These are phyloP conservation scores for Hypsizygus ulmarius DNA, from an alignment of 1,284 basidiomycete species.

Conservation along the genomic window DNA sequence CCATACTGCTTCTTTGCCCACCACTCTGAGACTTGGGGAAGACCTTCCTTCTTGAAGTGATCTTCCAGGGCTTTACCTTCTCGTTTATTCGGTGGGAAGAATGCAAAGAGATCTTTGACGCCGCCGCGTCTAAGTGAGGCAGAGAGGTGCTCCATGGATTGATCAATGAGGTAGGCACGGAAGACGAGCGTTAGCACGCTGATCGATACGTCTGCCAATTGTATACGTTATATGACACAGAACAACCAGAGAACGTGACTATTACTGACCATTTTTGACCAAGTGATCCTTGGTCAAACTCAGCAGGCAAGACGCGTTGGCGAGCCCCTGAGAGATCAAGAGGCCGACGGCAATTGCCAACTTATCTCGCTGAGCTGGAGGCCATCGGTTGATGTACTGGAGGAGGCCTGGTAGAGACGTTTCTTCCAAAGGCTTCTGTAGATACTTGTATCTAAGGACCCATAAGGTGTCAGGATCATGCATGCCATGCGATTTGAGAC, in stretches of 20 bases:
- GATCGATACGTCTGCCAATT: conserved; percentile 64
- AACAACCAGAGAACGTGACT: conserved; percentile 2
- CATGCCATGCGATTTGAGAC: conserved; percentile 7
- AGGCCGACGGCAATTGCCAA: conserved; percentile 80
- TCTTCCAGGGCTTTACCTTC: conserved; percentile 74
- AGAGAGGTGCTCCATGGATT: conserved; percentile 85
- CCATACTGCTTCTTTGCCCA: conserved; percentile 85
- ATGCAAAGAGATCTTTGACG: conserved; percentile 81
- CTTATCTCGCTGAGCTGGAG: conserved; percentile 73
- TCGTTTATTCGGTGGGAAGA: conserved; percentile 85
- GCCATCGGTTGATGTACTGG: conserved; percentile 89
- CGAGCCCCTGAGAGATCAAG: conserved; percentile 79
- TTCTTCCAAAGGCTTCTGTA: conserved; percentile 93
- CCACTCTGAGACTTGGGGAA: conserved; percentile 85
- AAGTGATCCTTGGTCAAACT: conserved; percentile 92
- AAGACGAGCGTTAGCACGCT: conserved; percentile 79
- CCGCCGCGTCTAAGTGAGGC: conserved; percentile 76
- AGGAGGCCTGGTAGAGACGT: conserved; percentile 80
- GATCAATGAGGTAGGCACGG: conserved; percentile 75
- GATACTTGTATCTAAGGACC: conserved; percentile 86
- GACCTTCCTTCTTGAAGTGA: conserved; percentile 79
- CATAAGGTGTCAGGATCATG: conserved; percentile 14
- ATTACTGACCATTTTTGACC: conserved; percentile 78
- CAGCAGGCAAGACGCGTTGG: conserved; percentile 72
- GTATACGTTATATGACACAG: conserved; percentile 2